A percentile compares a stretch with the other conserved stretches of the same genome.
phyloP scores from a whole-genome alignment of 371 early-diverging fungal genomes.

The Encephalitozoon cuniculi region DNA sequence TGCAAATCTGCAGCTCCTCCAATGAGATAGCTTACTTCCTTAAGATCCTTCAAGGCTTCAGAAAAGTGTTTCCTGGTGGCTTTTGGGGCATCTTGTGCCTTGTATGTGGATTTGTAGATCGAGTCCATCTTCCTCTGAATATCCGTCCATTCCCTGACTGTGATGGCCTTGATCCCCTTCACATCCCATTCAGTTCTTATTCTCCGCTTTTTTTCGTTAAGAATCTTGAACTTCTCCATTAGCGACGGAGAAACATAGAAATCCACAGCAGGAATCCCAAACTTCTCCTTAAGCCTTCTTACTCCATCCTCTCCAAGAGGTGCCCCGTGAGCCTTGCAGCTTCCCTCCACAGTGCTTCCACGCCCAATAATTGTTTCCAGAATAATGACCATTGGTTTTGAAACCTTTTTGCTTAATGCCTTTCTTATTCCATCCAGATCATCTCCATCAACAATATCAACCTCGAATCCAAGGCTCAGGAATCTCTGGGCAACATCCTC shows the following conservation, averaged over 20 bases:
- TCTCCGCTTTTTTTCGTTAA: slow-evolving; percentile 68
- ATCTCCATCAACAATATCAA: slow-evolving; percentile 70
- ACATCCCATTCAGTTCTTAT: slow-evolving; percentile 64
- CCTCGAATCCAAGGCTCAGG: slow-evolving; percentile 84
- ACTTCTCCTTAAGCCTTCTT: slow-evolving; percentile 70
- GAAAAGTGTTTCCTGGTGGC: slow-evolving; percentile 62
- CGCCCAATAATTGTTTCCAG: slow-evolving; percentile 65
- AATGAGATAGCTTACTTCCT: slow-evolving; percentile 70
- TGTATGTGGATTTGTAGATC: neutral
- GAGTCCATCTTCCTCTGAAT: slow-evolving; percentile 51
- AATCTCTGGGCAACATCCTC: slow-evolving; percentile 82
- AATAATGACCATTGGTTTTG: slow-evolving; percentile 53
- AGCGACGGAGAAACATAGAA: slow-evolving; percentile 66
- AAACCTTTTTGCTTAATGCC: slow-evolving; percentile 63
- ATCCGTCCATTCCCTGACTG: neutral
- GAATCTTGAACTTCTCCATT: slow-evolving; percentile 64
- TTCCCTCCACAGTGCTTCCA: slow-evolving; percentile 75
- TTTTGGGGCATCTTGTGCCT: slow-evolving; percentile 64
- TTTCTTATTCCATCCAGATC: slow-evolving; percentile 67
- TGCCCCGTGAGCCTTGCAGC: slow-evolving; percentile 74
- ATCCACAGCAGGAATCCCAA: slow-evolving; percentile 64
- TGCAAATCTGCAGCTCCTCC: slow-evolving; percentile 98
- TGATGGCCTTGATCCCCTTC: neutral
- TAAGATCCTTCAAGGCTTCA: slow-evolving; percentile 70
- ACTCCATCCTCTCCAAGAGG: slow-evolving; percentile 75